These are phyloP conservation scores for Panicum virgatum DNA, from an alignment of 202 grass and related monocot genomes.

Conservation along the genomic window DNA sequence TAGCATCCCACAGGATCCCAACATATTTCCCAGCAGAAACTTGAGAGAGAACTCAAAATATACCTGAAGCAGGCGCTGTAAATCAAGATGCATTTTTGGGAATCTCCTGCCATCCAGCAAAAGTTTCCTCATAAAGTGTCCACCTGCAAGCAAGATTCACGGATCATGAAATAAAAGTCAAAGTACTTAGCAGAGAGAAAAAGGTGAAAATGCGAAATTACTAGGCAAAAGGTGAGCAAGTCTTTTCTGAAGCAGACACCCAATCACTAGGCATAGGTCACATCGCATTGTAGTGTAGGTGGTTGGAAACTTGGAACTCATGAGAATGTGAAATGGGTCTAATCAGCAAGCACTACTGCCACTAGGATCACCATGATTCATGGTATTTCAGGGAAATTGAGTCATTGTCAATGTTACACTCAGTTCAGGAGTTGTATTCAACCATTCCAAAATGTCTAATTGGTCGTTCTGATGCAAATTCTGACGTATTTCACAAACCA, in stretches of 20 bases:
- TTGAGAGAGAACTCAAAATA: too few relatives aligned
- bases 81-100: slow-evolving; percentile 95
- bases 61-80: slow-evolving; percentile 95
- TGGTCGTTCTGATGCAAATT: neutral
- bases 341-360: neutral
- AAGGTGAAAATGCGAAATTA: neutral
- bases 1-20: neutral
- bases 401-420: neutral
- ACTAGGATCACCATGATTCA: neutral
- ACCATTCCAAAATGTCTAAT: neutral
- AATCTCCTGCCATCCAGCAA: slow-evolving; percentile 93
- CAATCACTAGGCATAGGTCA: neutral
- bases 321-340: neutral
- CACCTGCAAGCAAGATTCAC: slow-evolving; percentile 55
- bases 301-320: neutral
- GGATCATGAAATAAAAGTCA: neutral
- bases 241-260: neutral
- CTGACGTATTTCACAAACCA: neutral
- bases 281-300: neutral
- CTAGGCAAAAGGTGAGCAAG: too few relatives aligned
- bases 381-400: neutral
- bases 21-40: too few relatives aligned
- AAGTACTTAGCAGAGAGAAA: neutral
- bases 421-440: neutral
- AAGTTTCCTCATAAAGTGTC: slow-evolving; percentile 79